Evolutionary conservation across 805 yeast species (phyloP).

Genomic region (Cyberlindnera americana): DNA sequence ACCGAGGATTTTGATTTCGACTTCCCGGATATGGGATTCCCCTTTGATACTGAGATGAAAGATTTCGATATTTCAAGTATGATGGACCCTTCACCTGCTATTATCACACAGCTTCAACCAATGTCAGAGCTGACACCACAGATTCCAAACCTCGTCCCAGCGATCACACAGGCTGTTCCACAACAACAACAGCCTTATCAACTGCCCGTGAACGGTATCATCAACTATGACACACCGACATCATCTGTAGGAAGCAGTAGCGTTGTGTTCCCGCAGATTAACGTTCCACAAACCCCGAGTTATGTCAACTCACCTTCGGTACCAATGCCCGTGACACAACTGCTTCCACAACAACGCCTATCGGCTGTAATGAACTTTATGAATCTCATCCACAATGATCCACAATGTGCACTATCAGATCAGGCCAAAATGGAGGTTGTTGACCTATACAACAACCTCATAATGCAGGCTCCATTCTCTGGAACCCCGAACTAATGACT

Average conservation of each 20-base stretch:
- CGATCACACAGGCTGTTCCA: neutral
- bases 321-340: neutral
- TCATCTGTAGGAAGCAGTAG: neutral
- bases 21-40: conserved; percentile 1
- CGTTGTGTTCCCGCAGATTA: neutral
- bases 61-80: conserved; percentile 6
- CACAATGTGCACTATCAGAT: conserved; percentile 7
- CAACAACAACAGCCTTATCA: neutral
- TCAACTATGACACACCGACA: conserved; percentile 3
- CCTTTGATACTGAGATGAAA: conserved; percentile 8
- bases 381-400: conserved; percentile 11
- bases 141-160: neutral
- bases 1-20: conserved; percentile 2
- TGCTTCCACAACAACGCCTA: conserved; percentile 1
- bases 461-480: neutral
- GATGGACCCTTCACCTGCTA: conserved; percentile 1
- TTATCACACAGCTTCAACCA: conserved; percentile 18
- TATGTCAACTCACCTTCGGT: neutral
- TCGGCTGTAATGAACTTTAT: conserved; percentile 10
- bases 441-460: conserved; percentile 2
- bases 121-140: conserved; percentile 23
- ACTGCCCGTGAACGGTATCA: neutral
- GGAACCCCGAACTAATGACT: neutral
- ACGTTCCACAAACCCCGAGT: neutral
- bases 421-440: conserved; percentile 13